Percentiles rank a stretch among this genome's conserved stretches.
Conservation (phyloP, 495 filamentous ascomycete species). For the Penicillium fimorum region DNA sequence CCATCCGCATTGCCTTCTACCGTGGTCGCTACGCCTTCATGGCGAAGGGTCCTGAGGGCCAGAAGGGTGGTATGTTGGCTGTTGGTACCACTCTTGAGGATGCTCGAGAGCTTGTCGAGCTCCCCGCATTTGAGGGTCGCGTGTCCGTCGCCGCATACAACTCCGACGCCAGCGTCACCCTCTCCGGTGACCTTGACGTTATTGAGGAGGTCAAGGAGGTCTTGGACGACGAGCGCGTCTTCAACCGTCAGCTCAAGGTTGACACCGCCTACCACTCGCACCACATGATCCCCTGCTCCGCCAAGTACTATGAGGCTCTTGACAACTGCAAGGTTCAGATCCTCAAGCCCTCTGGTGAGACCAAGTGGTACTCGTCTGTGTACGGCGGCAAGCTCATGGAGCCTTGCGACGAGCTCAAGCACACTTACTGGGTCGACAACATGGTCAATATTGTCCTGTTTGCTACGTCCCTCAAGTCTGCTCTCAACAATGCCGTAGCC, state of each 20-base stretch:
- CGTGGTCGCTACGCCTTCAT: constrained; percentile 38
- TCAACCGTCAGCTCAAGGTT: constrained; percentile 42
- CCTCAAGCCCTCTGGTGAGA: background rate
- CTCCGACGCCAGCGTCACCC: constrained; percentile 30
- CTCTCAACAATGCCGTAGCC: background rate
- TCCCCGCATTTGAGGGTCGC: background rate
- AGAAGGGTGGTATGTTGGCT: constrained; percentile 55
- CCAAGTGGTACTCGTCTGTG: constrained; percentile 12
- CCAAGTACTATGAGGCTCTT: constrained; percentile 36
- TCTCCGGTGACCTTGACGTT: constrained; percentile 30
- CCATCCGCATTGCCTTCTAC: constrained; percentile 51
- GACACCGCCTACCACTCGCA: constrained; percentile 35
- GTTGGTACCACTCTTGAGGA: constrained; percentile 46
- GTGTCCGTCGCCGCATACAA: constrained; percentile 30
- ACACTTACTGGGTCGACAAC: background rate
- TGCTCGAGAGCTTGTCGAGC: constrained; percentile 32
- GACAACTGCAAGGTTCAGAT: constrained; percentile 15
- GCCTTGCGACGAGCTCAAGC: background rate
- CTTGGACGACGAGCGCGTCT: constrained; percentile 10
- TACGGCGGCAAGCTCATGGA: constrained; percentile 11
- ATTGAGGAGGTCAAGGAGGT: constrained; percentile 24
- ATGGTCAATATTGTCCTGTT: background rate
- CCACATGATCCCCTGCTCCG: constrained; percentile 36
- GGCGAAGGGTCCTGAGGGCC: too few relatives aligned
- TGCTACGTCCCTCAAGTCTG: too few relatives aligned